Conservation (phyloP, 1,284 basidiomycete species). For the Puccinia horiana region DNA sequence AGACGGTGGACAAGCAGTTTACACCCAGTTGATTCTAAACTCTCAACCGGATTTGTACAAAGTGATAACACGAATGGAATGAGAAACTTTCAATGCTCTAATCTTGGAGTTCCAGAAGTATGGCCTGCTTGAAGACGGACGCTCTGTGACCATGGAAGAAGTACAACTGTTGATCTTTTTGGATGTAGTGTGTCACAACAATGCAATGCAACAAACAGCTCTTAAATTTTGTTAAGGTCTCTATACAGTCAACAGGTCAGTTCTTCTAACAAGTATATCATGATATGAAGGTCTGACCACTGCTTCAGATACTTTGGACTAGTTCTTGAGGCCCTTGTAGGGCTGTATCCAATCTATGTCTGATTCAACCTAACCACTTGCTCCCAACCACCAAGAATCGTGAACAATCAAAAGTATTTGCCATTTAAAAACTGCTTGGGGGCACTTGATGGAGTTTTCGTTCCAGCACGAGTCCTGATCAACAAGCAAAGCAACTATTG, state of each 20-base stretch:
- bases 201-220: neutral
- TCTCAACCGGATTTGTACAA: neutral
- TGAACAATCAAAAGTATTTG: slow-evolving; percentile 45
- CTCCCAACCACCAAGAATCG: neutral
- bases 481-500: slow-evolving; percentile 52
- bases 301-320: neutral
- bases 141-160: neutral
- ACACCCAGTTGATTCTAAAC: neutral
- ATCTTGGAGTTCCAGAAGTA: neutral
- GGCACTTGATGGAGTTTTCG: slow-evolving; percentile 57
- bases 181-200: neutral
- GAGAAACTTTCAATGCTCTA: neutral
- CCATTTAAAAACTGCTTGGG: slow-evolving; percentile 57
- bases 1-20: neutral
- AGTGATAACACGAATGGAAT: neutral
- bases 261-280: too few species aligned
- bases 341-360: neutral
- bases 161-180: slow-evolving; percentile 1
- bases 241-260: neutral
- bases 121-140: neutral
- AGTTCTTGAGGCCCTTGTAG: neutral
- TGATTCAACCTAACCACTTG: neutral
- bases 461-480: slow-evolving; percentile 53
- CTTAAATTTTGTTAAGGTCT: neutral
- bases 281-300: neutral